These are phyloP conservation scores for Dichomitus squalens DNA, from an alignment of 1,284 basidiomycete genomes.

Conservation along the genomic window DNA sequence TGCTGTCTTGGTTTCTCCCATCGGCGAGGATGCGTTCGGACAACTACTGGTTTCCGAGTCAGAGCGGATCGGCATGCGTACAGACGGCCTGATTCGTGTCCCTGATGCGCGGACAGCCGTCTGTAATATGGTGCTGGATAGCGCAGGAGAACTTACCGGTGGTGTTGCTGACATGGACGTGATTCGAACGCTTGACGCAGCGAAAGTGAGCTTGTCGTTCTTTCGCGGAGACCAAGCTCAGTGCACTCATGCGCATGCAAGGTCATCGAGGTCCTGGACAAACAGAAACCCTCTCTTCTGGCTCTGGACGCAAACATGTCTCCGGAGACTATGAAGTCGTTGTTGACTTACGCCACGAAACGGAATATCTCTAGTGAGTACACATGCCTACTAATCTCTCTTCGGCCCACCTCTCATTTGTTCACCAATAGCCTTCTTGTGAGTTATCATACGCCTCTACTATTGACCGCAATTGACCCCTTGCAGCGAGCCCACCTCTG, in stretches of 20 bases:
- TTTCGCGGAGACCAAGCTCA: neutral
- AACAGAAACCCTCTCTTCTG: conserved; percentile 59
- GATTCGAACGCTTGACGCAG: conserved; percentile 50
- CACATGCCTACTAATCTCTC: neutral
- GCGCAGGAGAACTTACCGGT: conserved; percentile 69
- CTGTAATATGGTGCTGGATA: conserved; percentile 85
- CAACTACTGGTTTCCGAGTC: conserved; percentile 62
- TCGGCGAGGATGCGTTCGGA: conserved; percentile 75
- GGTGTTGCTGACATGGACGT: conserved; percentile 95
- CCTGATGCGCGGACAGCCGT: conserved; percentile 63
- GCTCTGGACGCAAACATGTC: conserved; percentile 86
- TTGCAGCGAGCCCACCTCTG: conserved; percentile 85
- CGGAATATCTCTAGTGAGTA: conserved; percentile 55
- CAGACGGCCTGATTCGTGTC: conserved; percentile 70
- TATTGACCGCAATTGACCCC: neutral
- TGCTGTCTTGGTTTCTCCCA: conserved; percentile 61
- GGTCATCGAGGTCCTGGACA: conserved; percentile 46
- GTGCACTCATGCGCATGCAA: conserved; percentile 21
- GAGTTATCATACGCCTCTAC: neutral
- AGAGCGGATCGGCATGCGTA: conserved; percentile 69
- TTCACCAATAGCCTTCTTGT: conserved; percentile 19
- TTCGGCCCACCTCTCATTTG: neutral
- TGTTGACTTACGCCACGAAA: conserved; percentile 54
- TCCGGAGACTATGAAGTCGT: conserved; percentile 48
- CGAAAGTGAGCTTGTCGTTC: conserved; percentile 43